phyloP scores from a whole-genome alignment of 345 rosid species.

The Aegle marmelos region DNA sequence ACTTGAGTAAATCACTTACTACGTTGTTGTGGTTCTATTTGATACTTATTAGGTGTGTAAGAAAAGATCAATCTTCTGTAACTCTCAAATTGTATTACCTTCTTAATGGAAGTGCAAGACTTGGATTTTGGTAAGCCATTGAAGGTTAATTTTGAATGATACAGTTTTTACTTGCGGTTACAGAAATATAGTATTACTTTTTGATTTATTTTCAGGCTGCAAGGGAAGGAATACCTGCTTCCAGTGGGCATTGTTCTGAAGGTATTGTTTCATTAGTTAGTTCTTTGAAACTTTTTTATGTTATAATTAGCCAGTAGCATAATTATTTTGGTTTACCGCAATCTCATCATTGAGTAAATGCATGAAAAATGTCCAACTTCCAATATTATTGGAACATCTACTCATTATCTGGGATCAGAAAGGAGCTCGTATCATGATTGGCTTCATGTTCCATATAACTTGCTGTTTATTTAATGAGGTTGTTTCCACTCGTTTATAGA shows the following conservation, averaged over 20 bases:
- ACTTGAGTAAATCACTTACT: neutral
- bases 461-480: neutral
- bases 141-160: neutral
- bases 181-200: neutral
- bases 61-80: slow-evolving; percentile 81
- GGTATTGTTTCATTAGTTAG: slow-evolving; percentile 39
- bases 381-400: neutral
- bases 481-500: neutral
- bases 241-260: slow-evolving; percentile 87
- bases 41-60: slow-evolving; percentile 64
- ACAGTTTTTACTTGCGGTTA: neutral
- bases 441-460: neutral
- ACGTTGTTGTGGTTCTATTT: neutral
- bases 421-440: neutral
- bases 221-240: slow-evolving; percentile 81
- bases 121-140: slow-evolving; percentile 87
- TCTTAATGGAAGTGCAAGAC: slow-evolving; percentile 89
- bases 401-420: neutral
- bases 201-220: slow-evolving; percentile 56
- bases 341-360: neutral
- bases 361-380: neutral
- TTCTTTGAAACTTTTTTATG: neutral
- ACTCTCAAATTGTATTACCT: slow-evolving; percentile 80
- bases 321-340: neutral
- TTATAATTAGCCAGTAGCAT: neutral